Base-by-base conservation (phyloP, 176 grass and related monocot species). In the Eleusine coracana region DNA sequence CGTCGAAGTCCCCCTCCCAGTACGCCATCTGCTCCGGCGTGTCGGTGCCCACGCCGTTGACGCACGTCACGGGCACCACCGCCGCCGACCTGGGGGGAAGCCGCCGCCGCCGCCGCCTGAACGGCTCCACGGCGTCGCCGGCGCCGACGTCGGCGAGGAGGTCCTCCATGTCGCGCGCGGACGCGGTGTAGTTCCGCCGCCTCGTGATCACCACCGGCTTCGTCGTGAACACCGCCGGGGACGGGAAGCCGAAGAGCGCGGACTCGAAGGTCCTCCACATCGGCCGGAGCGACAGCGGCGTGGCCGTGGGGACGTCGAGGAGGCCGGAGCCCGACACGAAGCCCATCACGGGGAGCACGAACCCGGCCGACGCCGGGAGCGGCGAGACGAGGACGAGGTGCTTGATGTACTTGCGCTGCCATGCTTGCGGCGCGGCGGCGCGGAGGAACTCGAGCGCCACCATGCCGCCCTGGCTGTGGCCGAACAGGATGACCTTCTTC, bases 231-330 rank as follows among this genome's bases (percentile, higher is more conserved):
- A 76, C 20, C 12, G 52, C 54, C 54, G 74, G 52, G 2, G 74
- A 25, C 5, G 74, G 74, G 54, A 76, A 41, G 20, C 14, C 25
- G 20, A 2, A 3, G 20, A 76, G 13, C 11, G 36, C 21, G 21
- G 74, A 25, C 36, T 76, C 54, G 37, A 76, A 76, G 54, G 0
- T 60, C 54, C 74, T 6, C 74, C 74, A 76, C 74, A 76, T 40
- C 0, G 73, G 73, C 34, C 34, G 11, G 34, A 58, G 51, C 0
- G 13, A 21, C 2, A 58, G 18, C 34, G 20, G 1, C 18, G 5
- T 60, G n/a, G 21, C 2, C 10, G 4, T 10, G 1, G 54, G 54
- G 36, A 76, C 7, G 52, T 27, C 15, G 54, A 76, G 11, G 2
- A 40, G 0, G 5, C 1, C 10, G 2, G 36, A 0, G 2, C 74